Conservation (phyloP, 495 filamentous ascomycete species). For the Apiosordaria backusii region DNA sequence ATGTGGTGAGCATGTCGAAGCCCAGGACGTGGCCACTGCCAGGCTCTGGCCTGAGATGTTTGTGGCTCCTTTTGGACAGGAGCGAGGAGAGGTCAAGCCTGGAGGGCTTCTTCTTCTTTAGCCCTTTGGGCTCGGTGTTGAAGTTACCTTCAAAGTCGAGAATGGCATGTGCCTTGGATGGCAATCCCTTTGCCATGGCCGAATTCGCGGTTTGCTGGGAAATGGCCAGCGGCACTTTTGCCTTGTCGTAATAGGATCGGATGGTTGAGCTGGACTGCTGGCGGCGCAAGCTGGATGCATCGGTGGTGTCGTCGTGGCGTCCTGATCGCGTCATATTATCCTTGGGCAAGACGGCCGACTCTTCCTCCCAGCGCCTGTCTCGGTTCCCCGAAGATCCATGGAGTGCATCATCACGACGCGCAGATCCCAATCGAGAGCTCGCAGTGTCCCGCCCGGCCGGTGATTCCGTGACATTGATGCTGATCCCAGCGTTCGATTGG, state of each 20-base stretch:
- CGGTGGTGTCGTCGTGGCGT: conserved; percentile 30
- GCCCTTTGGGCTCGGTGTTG: conserved; percentile 9
- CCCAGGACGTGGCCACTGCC: conserved; percentile 24
- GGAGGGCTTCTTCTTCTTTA: conserved; percentile 48
- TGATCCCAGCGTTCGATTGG: conserved; percentile 45
- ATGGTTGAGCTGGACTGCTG: conserved; percentile 51
- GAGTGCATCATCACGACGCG: conserved; percentile 12
- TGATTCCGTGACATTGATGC: conserved; percentile 36
- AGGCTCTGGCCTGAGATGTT: conserved; percentile 21
- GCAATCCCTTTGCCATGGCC: conserved; percentile 51
- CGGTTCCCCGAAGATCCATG: conserved; percentile 10
- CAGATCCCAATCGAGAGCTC: conserved; percentile 15
- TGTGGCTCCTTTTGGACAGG: conserved; percentile 18
- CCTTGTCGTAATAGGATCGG: conserved; percentile 50
- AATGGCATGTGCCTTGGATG: conserved; percentile 40
- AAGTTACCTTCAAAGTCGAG: conserved; percentile 40
- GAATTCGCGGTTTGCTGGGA: conserved; percentile 55
- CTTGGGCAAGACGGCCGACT: conserved; percentile 46
- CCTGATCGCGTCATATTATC: conserved; percentile 21
- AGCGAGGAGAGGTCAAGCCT: conserved; percentile 46
- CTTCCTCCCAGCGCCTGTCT: conserved; percentile 41
- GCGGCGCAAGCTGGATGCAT: conserved; percentile 39
- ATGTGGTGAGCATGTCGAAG: conserved; percentile 32
- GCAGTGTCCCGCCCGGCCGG: conserved; percentile 40
- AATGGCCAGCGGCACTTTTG: conserved; percentile 48